These are phyloP conservation scores for Lichtheimia hyalospora DNA, from an alignment of 371 early-diverging fungal species.

Conservation along the genomic window DNA sequence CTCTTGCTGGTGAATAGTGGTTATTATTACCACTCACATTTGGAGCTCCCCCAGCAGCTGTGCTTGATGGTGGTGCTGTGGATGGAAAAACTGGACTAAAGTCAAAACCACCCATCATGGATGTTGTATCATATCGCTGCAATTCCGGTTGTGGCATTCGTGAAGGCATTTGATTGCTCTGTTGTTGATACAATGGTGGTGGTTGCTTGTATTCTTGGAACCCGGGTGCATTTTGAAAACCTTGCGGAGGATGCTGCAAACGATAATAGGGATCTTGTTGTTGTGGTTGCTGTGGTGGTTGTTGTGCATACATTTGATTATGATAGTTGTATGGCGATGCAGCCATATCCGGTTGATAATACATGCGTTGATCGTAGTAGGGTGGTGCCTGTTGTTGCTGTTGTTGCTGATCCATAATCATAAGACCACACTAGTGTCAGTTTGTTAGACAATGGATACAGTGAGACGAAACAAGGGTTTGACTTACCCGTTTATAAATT, in stretches of 20 bases:
- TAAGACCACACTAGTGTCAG: not conserved
- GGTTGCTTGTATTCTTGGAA: not conserved
- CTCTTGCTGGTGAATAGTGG: too few relatives aligned
- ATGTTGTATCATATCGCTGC: constrained; percentile 1
- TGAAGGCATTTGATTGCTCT: not conserved
- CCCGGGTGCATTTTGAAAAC: not conserved
- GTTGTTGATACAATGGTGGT: not conserved
- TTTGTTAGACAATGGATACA: not conserved
- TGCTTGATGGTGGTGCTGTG: not conserved
- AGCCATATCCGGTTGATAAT: not conserved
- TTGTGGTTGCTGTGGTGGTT: not conserved
- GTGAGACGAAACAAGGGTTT: constrained; percentile 4
- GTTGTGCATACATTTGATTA: not conserved
- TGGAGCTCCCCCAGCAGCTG: not conserved
- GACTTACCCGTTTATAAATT: not conserved
- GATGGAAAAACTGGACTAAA: not conserved
- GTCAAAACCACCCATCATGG: not conserved
- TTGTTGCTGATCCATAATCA: not conserved
- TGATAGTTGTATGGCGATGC: not conserved
- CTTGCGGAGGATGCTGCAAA: not conserved
- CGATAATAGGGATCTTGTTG: constrained; percentile 1
- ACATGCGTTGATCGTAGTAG: not conserved
- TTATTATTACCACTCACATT: too few relatives aligned
- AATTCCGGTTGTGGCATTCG: constrained; percentile 6
- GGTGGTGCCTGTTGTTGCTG: constrained; percentile 2